A percentile compares a stretch with the other conserved stretches of the same genome.
Evolutionary conservation across 2,329 filamentous ascomycete species (phyloP).

Genomic region (Colletotrichum phormii): DNA sequence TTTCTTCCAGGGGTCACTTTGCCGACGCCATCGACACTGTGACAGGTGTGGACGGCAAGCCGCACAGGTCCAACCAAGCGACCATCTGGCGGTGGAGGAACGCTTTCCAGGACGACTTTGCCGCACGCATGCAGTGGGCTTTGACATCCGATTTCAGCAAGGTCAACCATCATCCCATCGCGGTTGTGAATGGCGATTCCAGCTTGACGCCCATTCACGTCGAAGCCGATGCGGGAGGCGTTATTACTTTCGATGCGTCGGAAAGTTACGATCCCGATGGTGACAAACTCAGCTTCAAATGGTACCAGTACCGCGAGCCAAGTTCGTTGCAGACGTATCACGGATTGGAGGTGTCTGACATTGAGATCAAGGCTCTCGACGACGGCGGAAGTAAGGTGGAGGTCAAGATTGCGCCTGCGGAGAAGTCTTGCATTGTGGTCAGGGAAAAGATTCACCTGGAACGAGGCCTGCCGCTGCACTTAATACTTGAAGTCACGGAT

Average conservation of each 20-base stretch:
- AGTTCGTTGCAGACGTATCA: conserved; percentile 53
- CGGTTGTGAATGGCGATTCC: conserved; percentile 53
- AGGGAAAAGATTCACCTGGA: conserved; percentile 34
- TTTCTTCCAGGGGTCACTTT: conserved; percentile 40
- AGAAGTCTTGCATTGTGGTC: conserved; percentile 49
- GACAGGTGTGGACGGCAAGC: conserved; percentile 43
- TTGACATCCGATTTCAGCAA: conserved; percentile 41
- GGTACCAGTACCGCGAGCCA: conserved; percentile 60
- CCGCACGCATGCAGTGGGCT: conserved; percentile 54
- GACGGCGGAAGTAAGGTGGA: conserved; percentile 35
- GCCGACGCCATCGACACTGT: conserved; percentile 45
- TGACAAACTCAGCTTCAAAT: conserved; percentile 56
- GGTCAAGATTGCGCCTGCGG: conserved; percentile 40
- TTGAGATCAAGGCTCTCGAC: conserved; percentile 44
- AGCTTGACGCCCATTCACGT: conserved; percentile 52
- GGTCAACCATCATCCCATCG: conserved; percentile 60
- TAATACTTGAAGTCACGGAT: conserved; percentile 62
- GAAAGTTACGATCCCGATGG: conserved; percentile 59
- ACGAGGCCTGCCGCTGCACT: conserved; percentile 57
- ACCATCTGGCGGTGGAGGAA: conserved; percentile 56
- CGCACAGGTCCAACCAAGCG: conserved; percentile 45
- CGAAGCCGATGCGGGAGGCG: conserved; percentile 52
- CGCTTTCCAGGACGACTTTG: conserved; percentile 55
- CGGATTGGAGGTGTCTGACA: conserved; percentile 51
- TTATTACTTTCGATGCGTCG: conserved; percentile 56